Evolutionary conservation across 2,329 filamentous ascomycete genomes (phyloP), one percentile per base, ranked within the genome.

Genomic region (Volutella citrinella): DNA sequence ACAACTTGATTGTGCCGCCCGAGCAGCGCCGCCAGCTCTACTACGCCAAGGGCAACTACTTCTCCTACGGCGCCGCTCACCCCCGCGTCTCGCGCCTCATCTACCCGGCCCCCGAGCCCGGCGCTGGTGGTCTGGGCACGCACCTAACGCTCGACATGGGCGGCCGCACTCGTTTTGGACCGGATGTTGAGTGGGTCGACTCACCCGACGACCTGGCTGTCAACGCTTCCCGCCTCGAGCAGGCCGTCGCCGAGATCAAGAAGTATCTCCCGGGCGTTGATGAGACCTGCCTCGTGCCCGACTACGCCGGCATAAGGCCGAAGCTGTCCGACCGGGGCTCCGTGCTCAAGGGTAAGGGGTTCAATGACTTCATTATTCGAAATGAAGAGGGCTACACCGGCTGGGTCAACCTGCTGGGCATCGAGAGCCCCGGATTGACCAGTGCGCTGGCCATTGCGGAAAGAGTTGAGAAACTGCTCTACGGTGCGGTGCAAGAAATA

Each of bases 11-110:
- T 22, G 71, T 87, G 0, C 80, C 82, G 0, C 49, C 65, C 0
- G 60, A 66, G 1, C 63, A 74, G 6, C 79, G 79, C 31, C 66
- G 68, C 23, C 74, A 63, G 16, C 75, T 88, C 6, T 86, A 78
- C 68, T 97, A 84, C 64, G 91, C 91, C 39, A 98, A 98, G 67
- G 93, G 93, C 1, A 91, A 87, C 41, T 98, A 98, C 68, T 97
- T 94, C 66, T 85, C 83, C 19, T 97, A 96, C 66, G 64, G 74
- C 0, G 68, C 78, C 2, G 77, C 81, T 0, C 55, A 56, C 2
- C 90, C 88, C 0, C 57, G 52, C 19, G 79, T 90, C 10, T 69
- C 64, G 3, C 87, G 84, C 0, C 77, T 98, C 15, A 72, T 98
- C 31, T 98, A 97, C 56, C 93, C 93, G 0, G 89, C 85, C 0